Base-by-base conservation (phyloP, 1,284 basidiomycete species). In the Anthracocystis walkeri region DNA sequence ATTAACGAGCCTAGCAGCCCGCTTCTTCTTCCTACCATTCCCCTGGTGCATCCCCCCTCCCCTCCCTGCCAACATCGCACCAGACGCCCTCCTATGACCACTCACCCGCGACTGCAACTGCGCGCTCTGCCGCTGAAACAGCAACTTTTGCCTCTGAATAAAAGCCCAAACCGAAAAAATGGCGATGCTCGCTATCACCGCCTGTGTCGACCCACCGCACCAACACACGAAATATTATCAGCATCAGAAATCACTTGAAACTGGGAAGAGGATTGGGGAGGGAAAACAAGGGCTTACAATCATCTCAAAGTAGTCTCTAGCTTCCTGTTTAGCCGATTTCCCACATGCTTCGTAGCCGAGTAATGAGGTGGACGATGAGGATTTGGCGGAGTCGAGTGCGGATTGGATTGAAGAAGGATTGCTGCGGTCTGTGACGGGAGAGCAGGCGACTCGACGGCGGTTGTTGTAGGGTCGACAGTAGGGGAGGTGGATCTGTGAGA, bases 381-480 rank as follows among this genome's bases (percentile, higher is more conserved):
- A 21, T 10, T 42, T 42, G 21, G 55, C 23, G 2, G 58, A 49
- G 23, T 23, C 20, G 7, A 57, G 58, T 1, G 70, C 70, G 8
- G 48, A 2, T 50, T 65, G 55, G 29, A 72, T 45, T 7, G 60
- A 27, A 3, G 31, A 0, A 1, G 58, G 45, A 21, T 65, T 46
- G 42, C 21, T 12, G 8, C 44, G 55, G 31, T 56, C n/a, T 20
- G 33, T 14, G 2, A 67, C 25, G 29, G 51, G 58, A 7, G 49
- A 53, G 48, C 79, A 81, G 4, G 59, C 53, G 12, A 78, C 73
- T 7, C 72, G 51, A 20, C 77, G 69, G 6, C 79, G 69, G 56
- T 79, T 79, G 58, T 77, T 77, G 75, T 81, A 81, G 10, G 79
- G 79, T 38, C 77, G 63, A 54, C 79, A 81, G 58, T 79, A 81